phyloP scores from a whole-genome alignment of 179 eudicot species.

The Heliamphora pulchella region DNA sequence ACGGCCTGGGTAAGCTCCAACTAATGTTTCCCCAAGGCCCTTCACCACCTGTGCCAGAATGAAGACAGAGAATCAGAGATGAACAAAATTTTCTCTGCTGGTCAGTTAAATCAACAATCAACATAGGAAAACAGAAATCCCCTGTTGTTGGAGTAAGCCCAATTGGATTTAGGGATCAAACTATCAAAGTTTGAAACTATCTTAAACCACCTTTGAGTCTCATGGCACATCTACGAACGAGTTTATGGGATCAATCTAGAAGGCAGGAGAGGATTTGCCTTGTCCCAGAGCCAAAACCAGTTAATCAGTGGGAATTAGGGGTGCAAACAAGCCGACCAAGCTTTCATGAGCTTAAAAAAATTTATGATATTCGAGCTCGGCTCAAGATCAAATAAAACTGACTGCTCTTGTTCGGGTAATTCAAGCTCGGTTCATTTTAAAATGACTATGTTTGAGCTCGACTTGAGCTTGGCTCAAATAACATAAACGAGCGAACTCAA shows the following conservation, averaged over 20 bases:
- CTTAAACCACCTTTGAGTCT: background rate
- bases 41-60: slow-evolving; percentile 59
- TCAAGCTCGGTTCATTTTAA: too few relatives aligned
- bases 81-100: background rate
- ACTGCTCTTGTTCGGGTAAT: too few relatives aligned
- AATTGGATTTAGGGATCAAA: background rate
- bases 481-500: too few relatives aligned
- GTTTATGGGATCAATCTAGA: background rate
- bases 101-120: background rate
- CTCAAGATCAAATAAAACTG: too few relatives aligned
- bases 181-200: background rate
- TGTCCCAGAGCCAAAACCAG: background rate
- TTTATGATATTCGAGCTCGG: too few relatives aligned
- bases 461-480: too few relatives aligned
- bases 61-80: background rate
- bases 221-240: background rate
- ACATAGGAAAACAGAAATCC: background rate
- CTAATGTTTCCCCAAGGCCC: slow-evolving; percentile 99
- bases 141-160: background rate
- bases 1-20: slow-evolving; percentile 95
- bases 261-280: background rate
- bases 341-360: too few relatives aligned
- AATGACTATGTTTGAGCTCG: too few relatives aligned
- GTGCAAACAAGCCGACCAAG: too few relatives aligned
- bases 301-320: background rate